phyloP scores from a whole-genome alignment of 257 asterid species.

The Scutellaria minor region DNA sequence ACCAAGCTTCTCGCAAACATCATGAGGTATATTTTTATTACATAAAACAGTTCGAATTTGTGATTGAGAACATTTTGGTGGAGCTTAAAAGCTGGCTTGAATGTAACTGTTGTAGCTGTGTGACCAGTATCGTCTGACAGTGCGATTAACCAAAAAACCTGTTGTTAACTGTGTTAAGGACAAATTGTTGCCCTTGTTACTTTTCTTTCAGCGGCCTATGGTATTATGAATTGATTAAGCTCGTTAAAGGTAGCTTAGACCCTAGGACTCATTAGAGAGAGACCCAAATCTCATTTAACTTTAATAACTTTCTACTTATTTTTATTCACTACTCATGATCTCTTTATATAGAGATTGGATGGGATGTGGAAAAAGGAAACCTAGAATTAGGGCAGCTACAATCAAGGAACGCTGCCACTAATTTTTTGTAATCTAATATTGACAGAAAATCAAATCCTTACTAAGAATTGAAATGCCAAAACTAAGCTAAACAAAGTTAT shows the following conservation, averaged over 20 bases:
- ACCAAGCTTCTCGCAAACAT: slow-evolving; percentile 94
- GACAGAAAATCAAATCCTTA: no score
- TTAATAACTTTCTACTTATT: background rate
- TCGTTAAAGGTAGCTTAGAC: background rate
- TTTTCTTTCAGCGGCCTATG: background rate
- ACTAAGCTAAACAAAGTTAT: no score
- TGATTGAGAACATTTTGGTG: background rate
- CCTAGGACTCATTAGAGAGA: background rate
- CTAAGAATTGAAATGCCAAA: no score
- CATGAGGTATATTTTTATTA: slow-evolving; percentile 57
- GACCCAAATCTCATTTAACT: background rate
- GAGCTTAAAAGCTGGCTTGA: background rate
- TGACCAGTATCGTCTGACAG: background rate
- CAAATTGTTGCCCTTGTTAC: background rate
- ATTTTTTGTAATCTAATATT: no score
- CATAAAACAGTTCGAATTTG: background rate
- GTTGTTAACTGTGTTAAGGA: background rate
- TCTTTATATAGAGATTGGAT: background rate
- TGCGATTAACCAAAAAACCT: background rate
- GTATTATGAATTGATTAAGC: background rate
- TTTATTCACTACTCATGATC: background rate
- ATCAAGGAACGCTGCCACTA: background rate
- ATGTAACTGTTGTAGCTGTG: background rate
- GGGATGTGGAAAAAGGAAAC: background rate
- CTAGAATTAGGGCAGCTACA: background rate